Percentiles rank a stretch among this genome's conserved stretches.
Conservation (phyloP, 352 stramenopile species). For the Phytophthora niederhauseri region DNA sequence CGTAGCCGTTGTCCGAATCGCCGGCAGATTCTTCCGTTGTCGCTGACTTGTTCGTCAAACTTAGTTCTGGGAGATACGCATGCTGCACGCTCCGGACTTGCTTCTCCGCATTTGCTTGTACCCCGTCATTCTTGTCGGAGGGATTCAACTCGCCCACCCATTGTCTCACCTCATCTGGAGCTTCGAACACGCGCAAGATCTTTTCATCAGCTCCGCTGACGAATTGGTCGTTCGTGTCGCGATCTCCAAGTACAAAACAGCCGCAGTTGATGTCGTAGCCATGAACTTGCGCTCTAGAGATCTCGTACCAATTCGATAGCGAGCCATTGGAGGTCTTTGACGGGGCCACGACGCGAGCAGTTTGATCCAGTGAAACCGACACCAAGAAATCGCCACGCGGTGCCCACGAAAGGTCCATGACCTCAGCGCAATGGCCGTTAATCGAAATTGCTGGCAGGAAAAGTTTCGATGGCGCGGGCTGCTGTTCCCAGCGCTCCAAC, state of each 20-base stretch:
- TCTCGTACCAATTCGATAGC: conserved; percentile 51
- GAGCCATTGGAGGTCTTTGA: conserved; percentile 1
- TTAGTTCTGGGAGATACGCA: conserved; percentile 78
- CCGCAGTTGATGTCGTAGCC: conserved; percentile 85
- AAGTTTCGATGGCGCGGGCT: conserved; percentile 48
- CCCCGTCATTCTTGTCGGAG: neutral
- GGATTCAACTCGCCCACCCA: conserved; percentile 37
- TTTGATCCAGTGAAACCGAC: conserved; percentile 81
- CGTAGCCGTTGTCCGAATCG: conserved; percentile 32
- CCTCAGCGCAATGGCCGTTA: conserved; percentile 57
- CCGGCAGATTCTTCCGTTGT: conserved; percentile 5
- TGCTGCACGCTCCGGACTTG: conserved; percentile 38
- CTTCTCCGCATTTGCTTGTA: neutral
- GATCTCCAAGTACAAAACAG: conserved; percentile 44
- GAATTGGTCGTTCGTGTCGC: conserved; percentile 48
- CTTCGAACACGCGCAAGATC: conserved; percentile 79
- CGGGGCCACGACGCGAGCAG: conserved; percentile 58
- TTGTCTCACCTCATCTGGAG: conserved; percentile 52
- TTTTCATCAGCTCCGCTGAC: conserved; percentile 86
- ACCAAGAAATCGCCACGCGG: conserved; percentile 64
- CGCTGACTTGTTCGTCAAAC: conserved; percentile 72
- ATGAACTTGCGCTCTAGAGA: conserved; percentile 81
- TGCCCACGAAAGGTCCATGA: conserved; percentile 77
- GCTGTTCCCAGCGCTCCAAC: conserved; percentile 70
- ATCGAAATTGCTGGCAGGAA: conserved; percentile 61